Percentiles rank a stretch among this genome's conserved stretches.
Conservation (phyloP, 192 early-diverging fungal species). For the Rhizophagus prolifer region DNA sequence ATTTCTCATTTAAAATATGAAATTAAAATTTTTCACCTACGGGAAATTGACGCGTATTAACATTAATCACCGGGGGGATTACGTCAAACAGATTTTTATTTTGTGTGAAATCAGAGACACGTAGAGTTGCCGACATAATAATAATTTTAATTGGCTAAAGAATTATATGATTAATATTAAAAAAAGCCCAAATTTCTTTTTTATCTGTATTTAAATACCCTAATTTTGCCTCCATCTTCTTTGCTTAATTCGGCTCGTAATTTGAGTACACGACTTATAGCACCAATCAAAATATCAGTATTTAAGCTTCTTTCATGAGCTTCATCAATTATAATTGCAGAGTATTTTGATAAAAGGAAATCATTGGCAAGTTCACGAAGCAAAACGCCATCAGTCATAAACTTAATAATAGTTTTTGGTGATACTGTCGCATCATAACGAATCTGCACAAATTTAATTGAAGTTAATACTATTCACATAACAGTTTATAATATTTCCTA, state of each 20-base stretch:
- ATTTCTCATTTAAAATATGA: not conserved
- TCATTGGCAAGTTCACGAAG: slow-evolving; percentile 89
- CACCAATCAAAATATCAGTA: slow-evolving; percentile 97
- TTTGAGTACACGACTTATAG: slow-evolving; percentile 84
- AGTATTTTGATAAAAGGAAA: slow-evolving; percentile 89
- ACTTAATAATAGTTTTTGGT: slow-evolving; percentile 85
- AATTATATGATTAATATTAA: not conserved
- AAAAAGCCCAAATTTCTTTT: not conserved
- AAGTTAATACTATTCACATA: slow-evolving; percentile 11
- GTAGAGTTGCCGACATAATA: slow-evolving; percentile 98
- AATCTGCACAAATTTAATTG: slow-evolving; percentile 56
- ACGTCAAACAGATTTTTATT: slow-evolving; percentile 74
- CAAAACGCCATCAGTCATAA: slow-evolving; percentile 99
- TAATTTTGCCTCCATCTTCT: slow-evolving; percentile 50
- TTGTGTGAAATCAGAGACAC: slow-evolving; percentile 93
- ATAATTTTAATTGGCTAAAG: slow-evolving; percentile 79
- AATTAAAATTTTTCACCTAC: slow-evolving; percentile 40
- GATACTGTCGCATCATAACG: slow-evolving; percentile 88
- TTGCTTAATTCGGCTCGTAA: slow-evolving; percentile 66
- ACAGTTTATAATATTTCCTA: not conserved
- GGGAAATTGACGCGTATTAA: slow-evolving; percentile 89
- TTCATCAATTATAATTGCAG: slow-evolving; percentile 96
- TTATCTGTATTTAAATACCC: slow-evolving; percentile 22
- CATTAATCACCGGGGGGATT: slow-evolving; percentile 84
- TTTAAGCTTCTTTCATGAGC: slow-evolving; percentile 98